These are phyloP conservation scores for Coprinopsis strossmayeri DNA, from an alignment of 768 basidiomycete species.

Conservation along the genomic window DNA sequence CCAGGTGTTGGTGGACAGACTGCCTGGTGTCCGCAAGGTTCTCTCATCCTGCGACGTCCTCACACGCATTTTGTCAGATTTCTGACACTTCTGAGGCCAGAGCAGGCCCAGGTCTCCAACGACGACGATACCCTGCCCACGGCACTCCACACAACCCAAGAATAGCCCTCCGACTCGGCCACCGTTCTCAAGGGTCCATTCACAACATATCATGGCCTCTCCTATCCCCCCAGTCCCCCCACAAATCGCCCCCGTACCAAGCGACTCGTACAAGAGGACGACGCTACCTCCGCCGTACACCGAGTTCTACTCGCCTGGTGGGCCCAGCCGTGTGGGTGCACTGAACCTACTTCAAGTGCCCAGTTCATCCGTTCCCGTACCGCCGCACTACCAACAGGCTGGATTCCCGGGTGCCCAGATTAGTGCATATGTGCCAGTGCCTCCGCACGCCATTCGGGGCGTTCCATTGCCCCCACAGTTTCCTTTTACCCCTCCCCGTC, in stretches of 20 bases:
- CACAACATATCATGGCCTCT: not conserved
- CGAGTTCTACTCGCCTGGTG: slow-evolving; percentile 4
- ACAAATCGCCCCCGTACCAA: not conserved
- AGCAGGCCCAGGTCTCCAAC: not conserved
- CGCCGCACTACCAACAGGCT: no score
- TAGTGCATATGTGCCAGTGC: no score
- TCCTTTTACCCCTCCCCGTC: not conserved
- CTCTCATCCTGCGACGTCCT: no score
- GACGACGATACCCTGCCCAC: not conserved
- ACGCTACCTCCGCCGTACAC: slow-evolving; percentile 15
- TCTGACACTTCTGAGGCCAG: no score
- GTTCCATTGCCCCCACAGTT: not conserved
- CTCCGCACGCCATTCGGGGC: no score
- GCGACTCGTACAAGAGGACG: not conserved
- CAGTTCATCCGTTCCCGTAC: not conserved
- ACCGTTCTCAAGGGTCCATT: not conserved
- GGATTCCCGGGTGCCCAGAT: no score
- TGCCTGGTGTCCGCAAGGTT: no score
- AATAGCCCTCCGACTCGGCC: not conserved
- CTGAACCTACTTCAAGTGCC: not conserved
- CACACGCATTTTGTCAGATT: no score
- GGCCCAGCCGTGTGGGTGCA: no score
- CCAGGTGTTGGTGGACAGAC: no score
- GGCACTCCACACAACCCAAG: not conserved
- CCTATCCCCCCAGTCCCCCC: not conserved